phyloP scores from a whole-genome alignment of 768 basidiomycete genomes.

The Boletus pseudo-olivaceus region DNA sequence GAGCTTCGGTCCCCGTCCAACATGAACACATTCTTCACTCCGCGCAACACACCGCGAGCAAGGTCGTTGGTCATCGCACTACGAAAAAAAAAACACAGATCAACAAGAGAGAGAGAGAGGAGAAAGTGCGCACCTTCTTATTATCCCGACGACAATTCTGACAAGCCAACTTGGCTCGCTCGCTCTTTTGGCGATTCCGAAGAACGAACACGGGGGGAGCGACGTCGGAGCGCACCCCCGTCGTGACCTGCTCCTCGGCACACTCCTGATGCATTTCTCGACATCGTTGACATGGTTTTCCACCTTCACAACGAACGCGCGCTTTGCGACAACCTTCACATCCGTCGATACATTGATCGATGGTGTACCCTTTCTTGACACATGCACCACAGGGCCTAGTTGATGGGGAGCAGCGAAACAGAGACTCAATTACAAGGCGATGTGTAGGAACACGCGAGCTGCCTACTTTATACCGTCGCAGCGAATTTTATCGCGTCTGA shows the following conservation, averaged over 20 bases:
- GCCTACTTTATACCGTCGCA: slow-evolving; percentile 53
- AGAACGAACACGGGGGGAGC: slow-evolving; percentile 20
- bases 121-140: slow-evolving; percentile 47
- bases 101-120: background rate
- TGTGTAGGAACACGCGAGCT: background rate
- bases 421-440: slow-evolving; percentile 1
- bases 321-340: slow-evolving; percentile 57
- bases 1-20: slow-evolving; percentile 53
- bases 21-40: slow-evolving; percentile 53
- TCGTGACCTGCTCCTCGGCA: slow-evolving; percentile 37
- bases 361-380: slow-evolving; percentile 48
- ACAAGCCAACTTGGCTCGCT: slow-evolving; percentile 59
- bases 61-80: slow-evolving; percentile 65
- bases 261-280: slow-evolving; percentile 41
- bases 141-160: slow-evolving; percentile 60
- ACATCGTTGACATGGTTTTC: slow-evolving; percentile 36
- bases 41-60: slow-evolving; percentile 57
- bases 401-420: background rate
- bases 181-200: slow-evolving; percentile 35
- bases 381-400: slow-evolving; percentile 58
- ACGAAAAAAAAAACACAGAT: background rate
- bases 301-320: slow-evolving; percentile 42
- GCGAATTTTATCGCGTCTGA: slow-evolving; percentile 59
- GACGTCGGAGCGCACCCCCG: slow-evolving; percentile 23
- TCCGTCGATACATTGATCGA: slow-evolving; percentile 57